These are phyloP conservation scores for Apiotrichum mycotoxinovorans DNA, from an alignment of 1,284 basidiomycete species.

Conservation along the genomic window DNA sequence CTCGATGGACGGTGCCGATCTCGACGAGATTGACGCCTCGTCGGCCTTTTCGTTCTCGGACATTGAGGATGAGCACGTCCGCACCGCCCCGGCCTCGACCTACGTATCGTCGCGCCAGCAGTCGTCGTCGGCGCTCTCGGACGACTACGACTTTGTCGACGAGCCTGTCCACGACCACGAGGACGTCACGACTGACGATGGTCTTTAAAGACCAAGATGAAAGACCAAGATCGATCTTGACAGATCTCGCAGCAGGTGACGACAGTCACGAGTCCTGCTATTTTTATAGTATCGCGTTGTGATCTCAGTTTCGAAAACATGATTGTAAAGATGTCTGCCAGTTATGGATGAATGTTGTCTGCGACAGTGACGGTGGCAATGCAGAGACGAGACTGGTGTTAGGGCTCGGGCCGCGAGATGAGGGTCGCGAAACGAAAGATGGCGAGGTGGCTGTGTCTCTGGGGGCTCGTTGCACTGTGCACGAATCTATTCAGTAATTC, in stretches of 20 bases:
- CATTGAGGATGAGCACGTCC: conserved; percentile 7
- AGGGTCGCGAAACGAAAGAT: neutral
- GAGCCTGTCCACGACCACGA: conserved; percentile 1
- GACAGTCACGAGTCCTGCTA: neutral
- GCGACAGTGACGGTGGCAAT: neutral
- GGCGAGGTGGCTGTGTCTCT: neutral
- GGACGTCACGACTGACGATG: conserved; percentile 24
- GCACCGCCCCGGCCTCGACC: neutral
- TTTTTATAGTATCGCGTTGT: neutral
- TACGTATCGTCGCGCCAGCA: conserved; percentile 4
- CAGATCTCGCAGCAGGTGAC: too few species aligned
- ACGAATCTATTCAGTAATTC: too few species aligned
- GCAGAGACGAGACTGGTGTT: too few species aligned
- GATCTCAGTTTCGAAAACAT: neutral
- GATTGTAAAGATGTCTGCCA: neutral
- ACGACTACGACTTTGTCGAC: conserved; percentile 23
- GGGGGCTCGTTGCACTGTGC: neutral
- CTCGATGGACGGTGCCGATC: conserved; percentile 10
- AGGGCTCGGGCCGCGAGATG: too few species aligned
- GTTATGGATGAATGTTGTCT: neutral
- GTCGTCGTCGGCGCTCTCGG: conserved; percentile 2
- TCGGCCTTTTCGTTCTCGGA: conserved; percentile 19
- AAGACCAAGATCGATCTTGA: neutral
- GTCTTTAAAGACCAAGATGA: neutral
- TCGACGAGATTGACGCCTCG: conserved; percentile 18